Base-by-base conservation (phyloP, 257 asterid genomes). In the Catharanthus roseus region DNA sequence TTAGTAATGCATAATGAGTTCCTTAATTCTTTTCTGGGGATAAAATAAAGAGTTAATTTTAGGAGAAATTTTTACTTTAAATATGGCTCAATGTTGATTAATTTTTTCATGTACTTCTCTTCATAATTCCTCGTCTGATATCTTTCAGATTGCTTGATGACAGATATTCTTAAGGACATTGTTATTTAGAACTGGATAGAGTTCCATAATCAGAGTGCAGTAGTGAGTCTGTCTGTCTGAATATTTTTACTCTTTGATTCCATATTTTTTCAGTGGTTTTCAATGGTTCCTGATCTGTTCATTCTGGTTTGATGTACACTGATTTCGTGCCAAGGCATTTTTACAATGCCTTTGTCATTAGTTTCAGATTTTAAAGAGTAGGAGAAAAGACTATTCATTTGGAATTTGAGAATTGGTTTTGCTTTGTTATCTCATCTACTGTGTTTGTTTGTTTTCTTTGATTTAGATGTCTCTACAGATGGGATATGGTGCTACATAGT, bases 401-500 rank as follows among this genome's bases (percentile, higher is more conserved):
- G 26, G 16, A 47, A 53, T 49, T 67, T 2, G 39, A 29, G 31
- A 28, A 33, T 39, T 56, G 42, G 11, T 5, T 38, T 24, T 64
- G 28, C 16, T 36, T 49, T 56, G 12, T 34, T 60, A 38, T 13
- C n/a, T 60, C 26, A 28, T 0, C 1, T 71, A 39, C 23, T 79
- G 42, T 55, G 76, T 85, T 57, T 55, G 19, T 15, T 18, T 13
- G 3, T 47, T 55, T 29, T 65, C 24, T 66, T 51, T 53, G 58
- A 38, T 75, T 21, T 77, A 92, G 97, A 92, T 87, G 77, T 92
- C 79, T 90, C 97, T n/a, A 92, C 96, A 0, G 96, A 92, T 74
- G 96, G 97, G 45, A 79, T 73, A 82, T 92, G 97, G 98, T 88
- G 98, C 83, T 92, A 83, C 74, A 64, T 92, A 39, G 78, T 90